phyloP scores from a whole-genome alignment of 2,329 filamentous ascomycete genomes.

The Thielaviopsis cerberus region DNA sequence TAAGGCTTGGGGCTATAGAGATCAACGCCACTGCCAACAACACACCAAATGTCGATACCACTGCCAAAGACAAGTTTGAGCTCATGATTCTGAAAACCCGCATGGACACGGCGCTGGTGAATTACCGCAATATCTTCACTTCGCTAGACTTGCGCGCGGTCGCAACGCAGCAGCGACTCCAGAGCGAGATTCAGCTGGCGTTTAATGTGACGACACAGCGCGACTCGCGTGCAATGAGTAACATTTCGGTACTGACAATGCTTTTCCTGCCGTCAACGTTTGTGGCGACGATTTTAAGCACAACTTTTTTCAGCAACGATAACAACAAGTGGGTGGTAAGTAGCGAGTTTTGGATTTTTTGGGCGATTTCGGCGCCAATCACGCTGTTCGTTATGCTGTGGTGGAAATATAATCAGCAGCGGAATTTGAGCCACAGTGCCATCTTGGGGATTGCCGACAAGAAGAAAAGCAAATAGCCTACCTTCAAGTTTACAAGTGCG shows the following conservation, averaged over 20 bases:
- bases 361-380: constrained; percentile 5
- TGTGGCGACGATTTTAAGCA: constrained; percentile 7
- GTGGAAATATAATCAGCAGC: background rate
- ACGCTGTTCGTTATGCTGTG: constrained; percentile 1
- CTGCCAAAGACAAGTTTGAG: background rate
- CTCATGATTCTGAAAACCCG: background rate
- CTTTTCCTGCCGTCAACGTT: constrained; percentile 11
- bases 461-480: no score
- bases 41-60: no score
- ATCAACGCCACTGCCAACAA: no score
- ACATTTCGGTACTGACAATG: constrained; percentile 12
- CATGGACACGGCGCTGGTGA: background rate
- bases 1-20: no score
- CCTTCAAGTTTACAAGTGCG: no score
- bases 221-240: constrained; percentile 10
- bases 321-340: background rate
- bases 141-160: background rate
- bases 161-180: background rate
- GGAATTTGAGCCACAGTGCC: background rate
- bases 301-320: constrained; percentile 4
- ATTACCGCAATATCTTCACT: background rate
- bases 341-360: constrained; percentile 5
- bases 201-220: constrained; percentile 4
- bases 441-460: background rate
- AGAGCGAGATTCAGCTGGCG: background rate